Evolutionary conservation across 2,329 filamentous ascomycete genomes (phyloP).

Genomic region (Alternaria triticina): DNA sequence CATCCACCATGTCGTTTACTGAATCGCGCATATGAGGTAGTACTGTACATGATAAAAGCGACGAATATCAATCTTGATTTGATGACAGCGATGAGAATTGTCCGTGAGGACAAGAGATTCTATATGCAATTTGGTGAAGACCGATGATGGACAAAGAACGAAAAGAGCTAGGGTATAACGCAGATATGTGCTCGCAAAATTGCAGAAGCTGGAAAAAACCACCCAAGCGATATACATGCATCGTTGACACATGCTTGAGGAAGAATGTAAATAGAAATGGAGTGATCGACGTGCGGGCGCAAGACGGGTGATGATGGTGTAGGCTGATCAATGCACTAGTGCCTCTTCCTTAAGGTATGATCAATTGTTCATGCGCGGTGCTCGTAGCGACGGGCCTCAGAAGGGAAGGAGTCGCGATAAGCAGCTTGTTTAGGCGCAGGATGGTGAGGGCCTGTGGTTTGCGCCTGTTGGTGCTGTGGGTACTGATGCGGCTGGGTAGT

Average conservation of each 20-base stretch:
- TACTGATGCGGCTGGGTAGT: conserved; percentile 10
- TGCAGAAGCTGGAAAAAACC: conserved; percentile 7
- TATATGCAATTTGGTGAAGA: conserved; percentile 15
- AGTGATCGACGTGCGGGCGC: neutral
- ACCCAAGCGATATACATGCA: conserved; percentile 3
- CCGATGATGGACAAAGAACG: neutral
- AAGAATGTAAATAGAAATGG: neutral
- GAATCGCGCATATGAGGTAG: conserved; percentile 8
- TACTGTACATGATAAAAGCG: conserved; percentile 5
- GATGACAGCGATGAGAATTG: conserved; percentile 1
- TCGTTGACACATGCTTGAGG: neutral
- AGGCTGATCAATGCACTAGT: neutral
- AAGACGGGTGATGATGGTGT: neutral
- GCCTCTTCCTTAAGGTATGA: conserved; percentile 14
- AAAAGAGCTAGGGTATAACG: conserved; percentile 22
- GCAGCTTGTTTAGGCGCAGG: conserved; percentile 11
- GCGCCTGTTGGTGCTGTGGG: conserved; percentile 19
- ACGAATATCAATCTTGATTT: neutral
- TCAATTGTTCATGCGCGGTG: conserved; percentile 30
- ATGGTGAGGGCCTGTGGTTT: conserved; percentile 10
- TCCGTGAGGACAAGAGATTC: conserved; percentile 23
- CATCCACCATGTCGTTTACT: neutral
- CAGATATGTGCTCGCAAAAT: conserved; percentile 12
- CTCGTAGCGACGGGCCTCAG: conserved; percentile 30
- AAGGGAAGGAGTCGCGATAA: conserved; percentile 24